Percentiles rank a stretch among this genome's conserved stretches.
These are phyloP conservation scores for Hydnum rufescens DNA, from an alignment of 768 basidiomycete genomes.

Conservation along the genomic window DNA sequence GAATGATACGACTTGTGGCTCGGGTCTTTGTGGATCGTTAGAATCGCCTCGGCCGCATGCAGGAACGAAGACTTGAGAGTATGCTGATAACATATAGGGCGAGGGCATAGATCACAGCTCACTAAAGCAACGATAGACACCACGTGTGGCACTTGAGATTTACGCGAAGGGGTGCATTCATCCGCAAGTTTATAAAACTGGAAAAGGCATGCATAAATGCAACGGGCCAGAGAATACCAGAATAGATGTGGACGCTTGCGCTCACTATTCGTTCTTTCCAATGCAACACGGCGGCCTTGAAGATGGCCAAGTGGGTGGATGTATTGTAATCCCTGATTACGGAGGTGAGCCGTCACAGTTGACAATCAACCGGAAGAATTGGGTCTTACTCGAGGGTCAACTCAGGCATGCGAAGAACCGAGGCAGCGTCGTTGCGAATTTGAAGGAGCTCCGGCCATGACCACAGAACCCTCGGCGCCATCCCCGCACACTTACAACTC, in stretches of 20 bases:
- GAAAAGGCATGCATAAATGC: no score
- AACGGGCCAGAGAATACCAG: no score
- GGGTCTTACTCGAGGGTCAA: not conserved
- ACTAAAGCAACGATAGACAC: not conserved
- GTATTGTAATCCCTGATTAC: no score
- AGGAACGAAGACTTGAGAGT: not conserved
- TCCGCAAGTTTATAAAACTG: no score
- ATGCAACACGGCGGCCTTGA: not conserved
- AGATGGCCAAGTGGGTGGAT: not conserved
- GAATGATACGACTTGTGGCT: no score
- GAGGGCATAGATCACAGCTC: not conserved
- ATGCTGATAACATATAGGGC: not conserved
- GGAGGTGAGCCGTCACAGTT: no score
- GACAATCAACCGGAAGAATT: not conserved
- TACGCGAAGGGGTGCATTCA: no score
- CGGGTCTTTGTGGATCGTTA: no score
- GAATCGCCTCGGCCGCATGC: not conserved
- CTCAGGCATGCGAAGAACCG: not conserved
- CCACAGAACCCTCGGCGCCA: slow-evolving; percentile 25
- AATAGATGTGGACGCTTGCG: no score
- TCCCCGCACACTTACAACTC: slow-evolving; percentile 38
- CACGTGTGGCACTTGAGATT: no score
- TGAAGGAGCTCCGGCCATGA: not conserved
- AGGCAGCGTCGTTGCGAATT: not conserved
- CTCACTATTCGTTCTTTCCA: not conserved